Conservation (phyloP, 2,329 filamentous ascomycete species). For the Colletotrichum euphorbiae region DNA sequence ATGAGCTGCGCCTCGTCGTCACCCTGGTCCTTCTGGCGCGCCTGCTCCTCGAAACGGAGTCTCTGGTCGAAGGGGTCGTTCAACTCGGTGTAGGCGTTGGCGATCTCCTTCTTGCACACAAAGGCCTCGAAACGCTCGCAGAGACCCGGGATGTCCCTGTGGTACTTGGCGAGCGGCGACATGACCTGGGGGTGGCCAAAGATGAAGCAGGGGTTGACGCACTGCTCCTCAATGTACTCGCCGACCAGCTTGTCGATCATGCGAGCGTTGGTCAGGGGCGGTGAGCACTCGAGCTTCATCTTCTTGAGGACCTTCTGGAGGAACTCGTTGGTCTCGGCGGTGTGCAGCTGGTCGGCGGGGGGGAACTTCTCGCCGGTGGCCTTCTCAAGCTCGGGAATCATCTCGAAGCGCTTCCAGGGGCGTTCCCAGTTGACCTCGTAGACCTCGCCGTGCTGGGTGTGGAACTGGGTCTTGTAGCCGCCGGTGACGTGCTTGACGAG, state of each 20-base stretch:
- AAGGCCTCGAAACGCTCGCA: constrained; percentile 99
- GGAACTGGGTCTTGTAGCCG: constrained; percentile 85
- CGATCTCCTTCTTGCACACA: constrained; percentile 95
- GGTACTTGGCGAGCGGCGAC: constrained; percentile 92
- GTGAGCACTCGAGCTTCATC: constrained; percentile 88
- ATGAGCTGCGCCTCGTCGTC: constrained; percentile 97
- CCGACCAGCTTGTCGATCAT: constrained; percentile 97
- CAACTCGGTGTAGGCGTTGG: constrained; percentile 97
- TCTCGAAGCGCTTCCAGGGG: constrained; percentile 93
- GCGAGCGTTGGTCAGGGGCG: constrained; percentile 90
- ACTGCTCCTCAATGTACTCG: constrained; percentile 94
- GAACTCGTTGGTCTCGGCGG: constrained; percentile 88
- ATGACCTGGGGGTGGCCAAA: constrained; percentile 72
- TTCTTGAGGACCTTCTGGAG: constrained; percentile 87
- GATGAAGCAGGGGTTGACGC: constrained; percentile 82
- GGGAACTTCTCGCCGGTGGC: constrained; percentile 95
- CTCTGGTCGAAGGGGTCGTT: constrained; percentile 95
- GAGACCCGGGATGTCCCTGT: constrained; percentile 82
- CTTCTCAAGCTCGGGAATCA: constrained; percentile 94
- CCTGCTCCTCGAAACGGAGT: constrained; percentile 80
- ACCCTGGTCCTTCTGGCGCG: constrained; percentile 92
- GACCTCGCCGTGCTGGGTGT: constrained; percentile 85
- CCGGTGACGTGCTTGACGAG: constrained; percentile 92
- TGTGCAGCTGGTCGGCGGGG: constrained; percentile 88
- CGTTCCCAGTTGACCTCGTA: constrained; percentile 96